Base-by-base conservation (phyloP, 139 green algal species). In the Chlamydomonas sp. region DNA sequence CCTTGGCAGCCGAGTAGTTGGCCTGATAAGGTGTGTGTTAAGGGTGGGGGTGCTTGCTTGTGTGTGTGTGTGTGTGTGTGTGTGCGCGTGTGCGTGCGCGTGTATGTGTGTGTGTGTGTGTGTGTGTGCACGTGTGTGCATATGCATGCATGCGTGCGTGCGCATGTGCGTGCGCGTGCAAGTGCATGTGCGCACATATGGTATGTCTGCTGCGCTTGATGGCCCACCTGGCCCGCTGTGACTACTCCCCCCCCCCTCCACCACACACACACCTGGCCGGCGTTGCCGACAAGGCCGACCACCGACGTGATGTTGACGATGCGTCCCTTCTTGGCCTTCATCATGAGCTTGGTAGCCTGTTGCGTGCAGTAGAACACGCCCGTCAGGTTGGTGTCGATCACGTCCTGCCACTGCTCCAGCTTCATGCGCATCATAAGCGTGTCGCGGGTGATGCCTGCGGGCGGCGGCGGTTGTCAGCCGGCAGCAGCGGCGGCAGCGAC, bases 381-480 rank as follows among this genome's bases (percentile, higher is more conserved):
- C 1, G 85, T 86, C 26, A 99, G 90, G 87, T 99, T 99, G 75
- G 89, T 90, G 77, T 96, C 83, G 61, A 99, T 97, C 31, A 99
- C 95, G 4, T 92, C 90, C 33, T 99, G 80, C 95, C 93, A 98
- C 79, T 91, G 79, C 31, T 93, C 85, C 0, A 85, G 86, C 90
- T 98, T 99, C 95, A 99, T 99, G 77, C 95, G 89, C 91, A 97
- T 96, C 81, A 99, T 93, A 31, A 99, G 79, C 1, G 81, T 90
- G 81, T 98, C 94, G 4, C 83, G 70, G 0, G 94, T 98, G 84
- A 98, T 98, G 36, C 90, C 88, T 92, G 81, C 5, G 22, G 22
- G n/a, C 6, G 54, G n/a, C n/a, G 54, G 54, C 20, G 29, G n/a
- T n/a, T n/a, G n/a, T n/a, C n/a, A n/a, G n/a, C n/a, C n/a, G n/a